A percentile compares a stretch with the other conserved stretches of the same genome.
These are phyloP conservation scores for Barnettozyma sp. DNA, from an alignment of 805 yeast genomes.

Conservation along the genomic window DNA sequence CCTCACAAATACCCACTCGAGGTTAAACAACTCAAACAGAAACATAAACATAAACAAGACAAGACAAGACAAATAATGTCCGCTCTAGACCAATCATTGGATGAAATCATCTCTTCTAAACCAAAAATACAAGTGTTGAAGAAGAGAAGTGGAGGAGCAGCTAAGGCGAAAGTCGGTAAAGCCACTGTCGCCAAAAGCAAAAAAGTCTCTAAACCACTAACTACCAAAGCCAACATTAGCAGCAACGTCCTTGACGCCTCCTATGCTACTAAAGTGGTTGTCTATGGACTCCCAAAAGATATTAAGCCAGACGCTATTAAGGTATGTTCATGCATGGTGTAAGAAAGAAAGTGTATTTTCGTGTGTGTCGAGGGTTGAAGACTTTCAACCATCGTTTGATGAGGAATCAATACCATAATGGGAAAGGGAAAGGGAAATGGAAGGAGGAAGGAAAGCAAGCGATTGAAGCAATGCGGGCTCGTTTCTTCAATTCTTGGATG, in stretches of 20 bases:
- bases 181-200: slow-evolving; percentile 12
- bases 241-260: slow-evolving; percentile 34
- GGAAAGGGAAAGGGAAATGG: too few species aligned
- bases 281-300: slow-evolving; percentile 80
- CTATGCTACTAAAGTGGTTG: slow-evolving; percentile 75
- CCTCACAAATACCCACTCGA: too few species aligned
- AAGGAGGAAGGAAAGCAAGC: too few species aligned
- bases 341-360: not conserved
- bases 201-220: slow-evolving; percentile 18
- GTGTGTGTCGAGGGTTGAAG: too few species aligned
- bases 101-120: slow-evolving; percentile 78
- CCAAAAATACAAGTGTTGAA: slow-evolving; percentile 34
- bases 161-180: slow-evolving; percentile 24
- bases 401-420: too few species aligned
- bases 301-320: slow-evolving; percentile 76
- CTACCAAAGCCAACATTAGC: slow-evolving; percentile 10
- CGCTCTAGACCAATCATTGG: slow-evolving; percentile 86
- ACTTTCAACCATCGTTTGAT: too few species aligned
- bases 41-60: slow-evolving; percentile 8
- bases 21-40: not conserved
- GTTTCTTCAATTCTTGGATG: too few species aligned
- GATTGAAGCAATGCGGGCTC: too few species aligned
- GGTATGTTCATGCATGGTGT: slow-evolving; percentile 49
- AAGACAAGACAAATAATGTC: slow-evolving; percentile 53
- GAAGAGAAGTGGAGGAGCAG: slow-evolving; percentile 22